Conservation (phyloP, 495 filamentous ascomycete genomes). For the Apiosordaria backusii region DNA sequence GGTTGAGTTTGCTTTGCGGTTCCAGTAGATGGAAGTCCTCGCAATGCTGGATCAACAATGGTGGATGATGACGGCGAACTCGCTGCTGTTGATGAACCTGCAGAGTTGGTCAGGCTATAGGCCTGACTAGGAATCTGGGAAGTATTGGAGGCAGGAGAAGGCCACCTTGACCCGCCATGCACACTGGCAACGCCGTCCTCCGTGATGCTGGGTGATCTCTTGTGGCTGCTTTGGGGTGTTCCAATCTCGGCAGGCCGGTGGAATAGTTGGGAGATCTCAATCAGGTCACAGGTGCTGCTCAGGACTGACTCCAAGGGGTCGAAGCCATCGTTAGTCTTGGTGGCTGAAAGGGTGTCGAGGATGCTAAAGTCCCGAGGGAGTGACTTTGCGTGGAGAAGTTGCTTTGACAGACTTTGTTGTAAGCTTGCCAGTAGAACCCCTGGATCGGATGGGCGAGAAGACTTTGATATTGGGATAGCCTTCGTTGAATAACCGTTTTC, state of each 20-base stretch:
- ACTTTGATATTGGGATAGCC: background rate
- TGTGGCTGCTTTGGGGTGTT: background rate
- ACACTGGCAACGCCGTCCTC: background rate
- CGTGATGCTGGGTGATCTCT: background rate
- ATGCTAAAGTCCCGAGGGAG: background rate
- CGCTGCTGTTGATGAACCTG: background rate
- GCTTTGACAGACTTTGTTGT: conserved; percentile 5
- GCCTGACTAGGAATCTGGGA: background rate
- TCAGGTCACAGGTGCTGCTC: conserved; percentile 3
- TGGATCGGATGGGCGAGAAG: background rate
- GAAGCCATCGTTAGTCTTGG: background rate
- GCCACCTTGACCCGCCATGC: conserved; percentile 3
- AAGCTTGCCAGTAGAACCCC: background rate
- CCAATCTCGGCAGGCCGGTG: background rate
- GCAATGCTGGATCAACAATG: background rate
- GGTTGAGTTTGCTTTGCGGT: background rate
- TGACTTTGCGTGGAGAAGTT: background rate
- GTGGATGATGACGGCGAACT: conserved; percentile 2
- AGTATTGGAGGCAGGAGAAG: background rate
- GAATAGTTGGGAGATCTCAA: conserved; percentile 6
- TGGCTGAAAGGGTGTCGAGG: background rate
- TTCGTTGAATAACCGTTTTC: background rate
- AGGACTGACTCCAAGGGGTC: conserved; percentile 3
- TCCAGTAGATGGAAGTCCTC: background rate
- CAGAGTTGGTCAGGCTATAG: background rate